phyloP scores from a whole-genome alignment of 805 yeast species.

The Jamesozyma jinghongensis region DNA sequence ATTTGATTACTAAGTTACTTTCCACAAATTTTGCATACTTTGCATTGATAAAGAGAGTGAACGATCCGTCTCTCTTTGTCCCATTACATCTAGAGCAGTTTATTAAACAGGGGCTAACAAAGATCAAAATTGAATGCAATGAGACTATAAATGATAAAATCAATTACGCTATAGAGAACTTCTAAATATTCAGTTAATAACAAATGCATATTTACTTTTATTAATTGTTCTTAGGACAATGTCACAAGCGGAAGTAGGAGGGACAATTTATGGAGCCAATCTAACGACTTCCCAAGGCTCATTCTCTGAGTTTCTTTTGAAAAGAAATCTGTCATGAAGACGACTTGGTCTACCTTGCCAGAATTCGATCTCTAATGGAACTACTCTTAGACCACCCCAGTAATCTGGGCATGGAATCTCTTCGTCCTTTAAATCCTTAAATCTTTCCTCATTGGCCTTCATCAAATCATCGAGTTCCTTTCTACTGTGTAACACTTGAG shows the following conservation, averaged over 20 bases:
- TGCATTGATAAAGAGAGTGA: slow-evolving; percentile 1
- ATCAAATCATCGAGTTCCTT: slow-evolving; percentile 52
- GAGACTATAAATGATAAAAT: slow-evolving; percentile 10
- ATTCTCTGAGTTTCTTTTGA: slow-evolving; percentile 45
- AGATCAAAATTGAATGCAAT: slow-evolving; percentile 8
- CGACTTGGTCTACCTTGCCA: slow-evolving; percentile 95
- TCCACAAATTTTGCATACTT: slow-evolving; percentile 13
- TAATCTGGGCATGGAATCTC: slow-evolving; percentile 77
- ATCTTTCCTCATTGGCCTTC: slow-evolving; percentile 41
- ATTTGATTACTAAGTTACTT: slow-evolving; percentile 8
- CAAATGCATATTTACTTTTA: neutral
- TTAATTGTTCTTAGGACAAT: neutral
- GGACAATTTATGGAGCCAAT: slow-evolving; percentile 49
- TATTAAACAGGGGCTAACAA: slow-evolving; percentile 3
- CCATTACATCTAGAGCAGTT: neutral
- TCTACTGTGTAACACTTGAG: slow-evolving; percentile 47
- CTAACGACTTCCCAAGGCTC: slow-evolving; percentile 55
- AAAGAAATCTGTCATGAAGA: slow-evolving; percentile 80
- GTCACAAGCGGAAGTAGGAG: neutral
- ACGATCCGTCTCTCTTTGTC: neutral
- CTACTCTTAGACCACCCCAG: slow-evolving; percentile 91
- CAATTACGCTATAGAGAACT: slow-evolving; percentile 3
- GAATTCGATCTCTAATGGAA: slow-evolving; percentile 85
- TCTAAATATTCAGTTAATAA: neutral
- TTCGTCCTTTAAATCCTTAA: slow-evolving; percentile 39